phyloP scores from a whole-genome alignment of 306 rosid species.

The Cajanus cajan region DNA sequence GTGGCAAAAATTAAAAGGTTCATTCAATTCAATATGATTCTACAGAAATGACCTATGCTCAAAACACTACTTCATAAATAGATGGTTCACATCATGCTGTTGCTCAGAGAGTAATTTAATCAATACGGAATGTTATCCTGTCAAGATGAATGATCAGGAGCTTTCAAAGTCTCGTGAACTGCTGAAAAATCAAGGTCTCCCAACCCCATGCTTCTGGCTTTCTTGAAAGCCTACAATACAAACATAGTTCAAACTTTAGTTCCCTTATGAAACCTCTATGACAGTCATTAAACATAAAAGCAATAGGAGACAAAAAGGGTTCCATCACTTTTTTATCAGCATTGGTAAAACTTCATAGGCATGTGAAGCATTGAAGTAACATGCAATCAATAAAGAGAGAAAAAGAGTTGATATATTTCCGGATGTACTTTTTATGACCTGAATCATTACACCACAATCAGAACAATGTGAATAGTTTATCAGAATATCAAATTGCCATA shows the following conservation, averaged over 20 bases:
- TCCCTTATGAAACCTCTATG: not conserved
- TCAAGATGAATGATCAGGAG: slow-evolving; percentile 34
- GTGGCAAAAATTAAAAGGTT: not conserved
- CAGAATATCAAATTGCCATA: not conserved
- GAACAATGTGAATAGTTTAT: not conserved
- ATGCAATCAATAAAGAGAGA: not conserved
- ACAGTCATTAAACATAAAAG: not conserved
- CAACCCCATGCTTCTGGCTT: slow-evolving; percentile 75
- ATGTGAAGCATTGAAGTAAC: not conserved
- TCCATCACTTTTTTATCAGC: not conserved
- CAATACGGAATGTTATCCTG: not conserved
- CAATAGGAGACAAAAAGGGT: not conserved
- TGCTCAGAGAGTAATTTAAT: slow-evolving; percentile 15
- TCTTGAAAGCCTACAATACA: slow-evolving; percentile 77
- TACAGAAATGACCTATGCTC: slow-evolving; percentile 1
- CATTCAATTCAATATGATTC: slow-evolving; percentile 2
- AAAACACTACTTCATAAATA: slow-evolving; percentile 13
- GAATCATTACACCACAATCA: not conserved
- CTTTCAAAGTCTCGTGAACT: slow-evolving; percentile 59
- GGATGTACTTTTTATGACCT: not conserved
- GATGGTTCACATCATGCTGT: slow-evolving; percentile 21
- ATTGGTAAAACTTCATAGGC: not conserved
- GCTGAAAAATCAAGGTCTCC: slow-evolving; percentile 86
- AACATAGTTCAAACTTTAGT: slow-evolving; percentile 11
- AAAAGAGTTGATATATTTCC: not conserved